These are phyloP conservation scores for Yamagishiella unicocca DNA, from an alignment of 139 green algal genomes.

Conservation along the genomic window DNA sequence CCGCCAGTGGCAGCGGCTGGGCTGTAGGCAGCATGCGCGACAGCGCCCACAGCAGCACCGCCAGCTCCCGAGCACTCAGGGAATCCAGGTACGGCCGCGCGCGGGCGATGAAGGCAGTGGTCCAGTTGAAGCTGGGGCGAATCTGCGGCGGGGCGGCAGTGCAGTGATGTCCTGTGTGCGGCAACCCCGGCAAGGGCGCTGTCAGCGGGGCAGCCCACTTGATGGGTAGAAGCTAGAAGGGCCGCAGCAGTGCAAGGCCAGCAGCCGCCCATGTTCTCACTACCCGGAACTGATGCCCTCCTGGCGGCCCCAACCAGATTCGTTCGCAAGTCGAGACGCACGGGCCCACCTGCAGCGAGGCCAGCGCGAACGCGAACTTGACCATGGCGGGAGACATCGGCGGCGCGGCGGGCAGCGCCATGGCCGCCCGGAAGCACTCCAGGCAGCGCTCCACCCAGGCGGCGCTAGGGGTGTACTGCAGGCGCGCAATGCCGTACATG, in stretches of 20 bases:
- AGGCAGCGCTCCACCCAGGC: slow-evolving; percentile 4
- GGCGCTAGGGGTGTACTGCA: not conserved
- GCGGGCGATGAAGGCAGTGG: not conserved
- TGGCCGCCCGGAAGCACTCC: slow-evolving; percentile 23
- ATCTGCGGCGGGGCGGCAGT: slow-evolving; percentile 25
- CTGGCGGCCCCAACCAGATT: too few species aligned
- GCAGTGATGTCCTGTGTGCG: too few species aligned
- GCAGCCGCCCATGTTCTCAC: too few species aligned
- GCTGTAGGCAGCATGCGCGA: not conserved
- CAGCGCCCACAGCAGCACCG: slow-evolving; percentile 40
- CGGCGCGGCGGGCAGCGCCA: not conserved
- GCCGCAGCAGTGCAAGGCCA: too few species aligned
- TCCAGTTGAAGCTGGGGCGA: slow-evolving; percentile 35
- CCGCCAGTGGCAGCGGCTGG: not conserved
- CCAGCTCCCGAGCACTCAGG: slow-evolving; percentile 19
- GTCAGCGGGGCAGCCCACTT: too few species aligned
- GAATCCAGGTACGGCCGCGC: not conserved
- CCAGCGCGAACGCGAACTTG: slow-evolving; percentile 29
- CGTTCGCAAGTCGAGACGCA: too few species aligned
- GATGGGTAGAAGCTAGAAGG: too few species aligned
- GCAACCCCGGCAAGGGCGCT: too few species aligned
- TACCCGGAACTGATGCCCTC: too few species aligned
- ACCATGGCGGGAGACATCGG: slow-evolving; percentile 15
- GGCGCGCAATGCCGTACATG: not conserved
- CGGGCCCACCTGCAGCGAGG: not conserved